phyloP scores from a whole-genome alignment of 2,329 filamentous ascomycete species.

The Fusarium sp. region DNA sequence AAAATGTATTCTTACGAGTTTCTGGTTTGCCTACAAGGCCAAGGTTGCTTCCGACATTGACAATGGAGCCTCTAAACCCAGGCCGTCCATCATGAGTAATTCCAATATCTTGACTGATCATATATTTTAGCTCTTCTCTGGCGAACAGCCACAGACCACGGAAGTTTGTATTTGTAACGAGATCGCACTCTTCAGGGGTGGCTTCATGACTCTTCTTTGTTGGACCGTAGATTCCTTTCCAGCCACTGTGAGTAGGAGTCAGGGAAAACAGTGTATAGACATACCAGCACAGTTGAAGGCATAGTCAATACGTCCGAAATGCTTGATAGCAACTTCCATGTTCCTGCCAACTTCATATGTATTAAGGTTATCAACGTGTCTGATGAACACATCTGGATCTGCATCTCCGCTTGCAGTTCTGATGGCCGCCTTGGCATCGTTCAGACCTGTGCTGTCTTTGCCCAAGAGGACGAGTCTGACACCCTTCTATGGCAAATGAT shows the following conservation, averaged over 20 bases:
- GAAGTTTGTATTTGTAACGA: conserved; percentile 54
- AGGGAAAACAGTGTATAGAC: neutral
- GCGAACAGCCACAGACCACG: conserved; percentile 57
- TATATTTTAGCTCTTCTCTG: conserved; percentile 53
- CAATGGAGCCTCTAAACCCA: conserved; percentile 51
- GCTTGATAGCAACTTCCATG: conserved; percentile 45
- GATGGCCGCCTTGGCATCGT: conserved; percentile 43
- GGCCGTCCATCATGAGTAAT: conserved; percentile 54
- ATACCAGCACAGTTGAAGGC: conserved; percentile 56
- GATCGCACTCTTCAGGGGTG: conserved; percentile 52
- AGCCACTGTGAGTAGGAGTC: neutral
- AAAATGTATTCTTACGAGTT: conserved; percentile 47
- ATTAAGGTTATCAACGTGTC: conserved; percentile 48
- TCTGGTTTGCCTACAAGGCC: conserved; percentile 53
- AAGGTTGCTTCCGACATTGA: conserved; percentile 57
- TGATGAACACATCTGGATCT: conserved; percentile 28
- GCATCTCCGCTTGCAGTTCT: neutral
- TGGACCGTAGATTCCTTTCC: conserved; percentile 50
- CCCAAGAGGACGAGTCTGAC: conserved; percentile 54
- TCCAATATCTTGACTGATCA: conserved; percentile 55
- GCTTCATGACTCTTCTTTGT: conserved; percentile 49
- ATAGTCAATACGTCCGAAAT: conserved; percentile 56
- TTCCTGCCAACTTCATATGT: conserved; percentile 47
- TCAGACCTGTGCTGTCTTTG: conserved; percentile 44
- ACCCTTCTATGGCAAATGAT: conserved; percentile 57